Base-by-base conservation (phyloP, 495 filamentous ascomycete species). In the Glonium stellatum region DNA sequence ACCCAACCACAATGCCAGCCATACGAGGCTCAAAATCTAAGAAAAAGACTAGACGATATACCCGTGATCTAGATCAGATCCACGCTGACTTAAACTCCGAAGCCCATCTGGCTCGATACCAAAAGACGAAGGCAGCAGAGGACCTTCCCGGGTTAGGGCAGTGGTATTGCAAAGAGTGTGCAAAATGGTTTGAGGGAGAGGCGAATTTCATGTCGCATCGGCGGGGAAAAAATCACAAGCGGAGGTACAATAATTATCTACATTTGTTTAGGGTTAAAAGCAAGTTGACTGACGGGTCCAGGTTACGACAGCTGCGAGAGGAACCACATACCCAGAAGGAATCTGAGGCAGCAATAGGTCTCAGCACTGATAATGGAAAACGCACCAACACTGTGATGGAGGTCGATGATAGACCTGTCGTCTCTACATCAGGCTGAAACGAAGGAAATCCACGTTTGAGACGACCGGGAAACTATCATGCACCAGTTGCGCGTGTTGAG, bases 141-240 rank as follows among this genome's bases (percentile, higher is more conserved):
- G 92, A 97, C 65, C 80, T 93, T 15, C 93, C 92, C 6, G 92
- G 84, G 0, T 76, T 96, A 27, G 92, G 92, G 5, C 76, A 79
- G 67, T 85, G 82, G 63, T 96, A 96, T 71, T 98, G 92, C 71
- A 78, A 87, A n/a, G 88, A 95, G 75, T 98, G 92, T 69, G 84
- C 91, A 41, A 97, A 95, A 76, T 97, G 87, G 86, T 97, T 92
- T 71, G 93, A 97, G 74, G 87, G 84, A 55, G 90, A 95, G 53
- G 73, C 82, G 65, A 93, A 85, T 67, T 76, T 95, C 60, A 78
- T 82, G 27, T 75, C 80, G 27, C 93, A 98, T 72, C 77, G 75
- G 36, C 89, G 87, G 74, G 90, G 92, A 58, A 98, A 96, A 76
- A 86, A 84, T 41, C 92, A 98, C 73, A 96, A 90, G 80, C 80